Evolutionary conservation across 345 rosid genomes (phyloP).

Genomic region (Dipteronia sinensis): DNA sequence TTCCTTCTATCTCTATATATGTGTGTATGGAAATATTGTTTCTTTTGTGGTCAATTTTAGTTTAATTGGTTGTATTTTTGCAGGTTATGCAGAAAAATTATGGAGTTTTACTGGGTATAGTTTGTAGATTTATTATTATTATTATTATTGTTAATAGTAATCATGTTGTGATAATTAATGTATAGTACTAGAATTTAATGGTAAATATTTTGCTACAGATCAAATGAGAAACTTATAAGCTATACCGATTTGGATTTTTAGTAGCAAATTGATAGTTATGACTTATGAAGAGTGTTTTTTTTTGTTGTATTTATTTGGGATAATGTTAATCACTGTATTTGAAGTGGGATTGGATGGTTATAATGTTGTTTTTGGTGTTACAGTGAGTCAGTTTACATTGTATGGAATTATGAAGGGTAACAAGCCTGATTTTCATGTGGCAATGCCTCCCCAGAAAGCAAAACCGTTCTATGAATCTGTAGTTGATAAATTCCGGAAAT

Average conservation of each 20-base stretch:
- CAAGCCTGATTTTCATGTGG: constrained; percentile 95
- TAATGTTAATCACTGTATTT: not conserved
- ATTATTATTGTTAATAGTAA: no score
- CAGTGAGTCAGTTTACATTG: constrained; percentile 93
- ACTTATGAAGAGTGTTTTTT: not conserved
- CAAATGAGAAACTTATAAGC: not conserved
- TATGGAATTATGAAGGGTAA: constrained; percentile 94
- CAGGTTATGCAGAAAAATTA: constrained; percentile 87
- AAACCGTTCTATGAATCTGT: constrained; percentile 72
- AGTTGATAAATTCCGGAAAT: constrained; percentile 59
- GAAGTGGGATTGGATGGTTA: constrained; percentile 1
- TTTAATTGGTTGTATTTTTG: constrained; percentile 10
- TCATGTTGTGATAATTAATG: no score
- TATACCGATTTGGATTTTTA: not conserved
- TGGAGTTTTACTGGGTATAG: constrained; percentile 71
- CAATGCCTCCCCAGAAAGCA: constrained; percentile 87
- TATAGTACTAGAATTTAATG: not conserved
- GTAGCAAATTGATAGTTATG: not conserved
- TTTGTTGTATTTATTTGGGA: no score
- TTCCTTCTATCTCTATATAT: not conserved
- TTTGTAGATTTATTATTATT: no score
- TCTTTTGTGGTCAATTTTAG: constrained; percentile 4
- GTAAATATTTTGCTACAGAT: not conserved
- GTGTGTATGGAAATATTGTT: not conserved
- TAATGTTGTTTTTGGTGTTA: constrained; percentile 21